A percentile compares a stretch with the other conserved stretches of the same genome.
phyloP scores from a whole-genome alignment of 2,329 filamentous ascomycete genomes.

The Diaporthe capsici region DNA sequence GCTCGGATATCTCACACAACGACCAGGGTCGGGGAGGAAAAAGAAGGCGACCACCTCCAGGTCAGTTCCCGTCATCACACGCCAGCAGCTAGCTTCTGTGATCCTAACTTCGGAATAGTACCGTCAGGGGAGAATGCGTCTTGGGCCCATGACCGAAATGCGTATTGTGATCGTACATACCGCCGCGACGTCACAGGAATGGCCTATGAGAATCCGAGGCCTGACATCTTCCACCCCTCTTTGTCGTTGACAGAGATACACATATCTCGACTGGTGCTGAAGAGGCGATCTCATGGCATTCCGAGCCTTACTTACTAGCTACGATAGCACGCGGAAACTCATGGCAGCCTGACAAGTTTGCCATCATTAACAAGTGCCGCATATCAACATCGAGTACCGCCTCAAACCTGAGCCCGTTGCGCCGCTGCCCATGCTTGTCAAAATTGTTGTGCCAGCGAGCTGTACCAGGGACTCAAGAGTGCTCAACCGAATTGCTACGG shows the following conservation, averaged over 20 bases:
- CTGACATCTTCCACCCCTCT: not conserved
- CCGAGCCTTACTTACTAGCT: not conserved
- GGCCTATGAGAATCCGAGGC: not conserved
- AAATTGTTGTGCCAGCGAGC: not conserved
- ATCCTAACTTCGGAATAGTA: not conserved
- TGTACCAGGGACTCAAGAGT: not conserved
- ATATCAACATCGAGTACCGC: not conserved
- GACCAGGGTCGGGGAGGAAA: not conserved
- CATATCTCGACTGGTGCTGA: not conserved
- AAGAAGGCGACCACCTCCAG: not conserved
- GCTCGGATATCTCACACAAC: not conserved
- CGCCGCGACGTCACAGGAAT: not conserved
- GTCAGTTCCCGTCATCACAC: not conserved
- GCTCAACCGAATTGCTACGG: not conserved
- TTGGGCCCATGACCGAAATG: not conserved
- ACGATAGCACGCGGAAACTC: not conserved
- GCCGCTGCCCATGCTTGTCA: not conserved
- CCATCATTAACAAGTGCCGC: not conserved
- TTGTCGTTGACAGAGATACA: not conserved
- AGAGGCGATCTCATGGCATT: not conserved
- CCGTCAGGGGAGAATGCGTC: not conserved
- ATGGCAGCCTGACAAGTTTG: not conserved
- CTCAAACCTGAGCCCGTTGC: not conserved
- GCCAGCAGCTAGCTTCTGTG: not conserved
- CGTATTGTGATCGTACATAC: not conserved